A percentile compares a stretch with the other conserved stretches of the same genome.
Conservation (phyloP, 257 asterid species). For the Rubia yunnanensis region DNA sequence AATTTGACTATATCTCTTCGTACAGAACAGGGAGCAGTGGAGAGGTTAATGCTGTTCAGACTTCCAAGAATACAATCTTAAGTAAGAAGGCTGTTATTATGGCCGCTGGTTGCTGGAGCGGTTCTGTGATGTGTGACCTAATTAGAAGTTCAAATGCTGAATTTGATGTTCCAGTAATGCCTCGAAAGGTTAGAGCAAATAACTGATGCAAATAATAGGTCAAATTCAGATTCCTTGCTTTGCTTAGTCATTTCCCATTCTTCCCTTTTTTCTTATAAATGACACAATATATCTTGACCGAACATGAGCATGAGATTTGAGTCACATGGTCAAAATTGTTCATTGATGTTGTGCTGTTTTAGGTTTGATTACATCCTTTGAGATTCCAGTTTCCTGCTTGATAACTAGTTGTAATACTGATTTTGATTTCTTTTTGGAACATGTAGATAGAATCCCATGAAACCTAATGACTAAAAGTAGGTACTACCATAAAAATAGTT, state of each 20-base stretch:
- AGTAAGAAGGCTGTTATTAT: constrained; percentile 68
- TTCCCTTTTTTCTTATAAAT: background rate
- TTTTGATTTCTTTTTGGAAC: background rate
- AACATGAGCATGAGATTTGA: background rate
- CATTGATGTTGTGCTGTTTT: background rate
- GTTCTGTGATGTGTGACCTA: constrained; percentile 57
- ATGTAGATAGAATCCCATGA: background rate
- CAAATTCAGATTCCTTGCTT: background rate
- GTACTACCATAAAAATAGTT: background rate
- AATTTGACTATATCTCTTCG: background rate
- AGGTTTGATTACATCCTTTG: background rate
- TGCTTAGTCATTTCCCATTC: background rate
- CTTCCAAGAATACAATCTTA: constrained; percentile 53
- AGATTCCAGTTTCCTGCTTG: background rate
- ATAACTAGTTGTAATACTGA: background rate
- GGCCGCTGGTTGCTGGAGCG: constrained; percentile 98
- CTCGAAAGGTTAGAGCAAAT: constrained; percentile 68
- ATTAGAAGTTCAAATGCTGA: constrained; percentile 37
- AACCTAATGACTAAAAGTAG: background rate
- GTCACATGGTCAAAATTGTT: background rate
- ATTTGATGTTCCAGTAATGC: constrained; percentile 69
- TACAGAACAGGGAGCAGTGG: constrained; percentile 58
- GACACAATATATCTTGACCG: background rate
- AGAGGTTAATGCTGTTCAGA: constrained; percentile 68
- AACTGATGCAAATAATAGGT: background rate